Evolutionary conservation across 371 early-diverging fungal species (phyloP), one percentile per base, ranked within the genome.

Genomic region (Dinochytrium kinnereticum): DNA sequence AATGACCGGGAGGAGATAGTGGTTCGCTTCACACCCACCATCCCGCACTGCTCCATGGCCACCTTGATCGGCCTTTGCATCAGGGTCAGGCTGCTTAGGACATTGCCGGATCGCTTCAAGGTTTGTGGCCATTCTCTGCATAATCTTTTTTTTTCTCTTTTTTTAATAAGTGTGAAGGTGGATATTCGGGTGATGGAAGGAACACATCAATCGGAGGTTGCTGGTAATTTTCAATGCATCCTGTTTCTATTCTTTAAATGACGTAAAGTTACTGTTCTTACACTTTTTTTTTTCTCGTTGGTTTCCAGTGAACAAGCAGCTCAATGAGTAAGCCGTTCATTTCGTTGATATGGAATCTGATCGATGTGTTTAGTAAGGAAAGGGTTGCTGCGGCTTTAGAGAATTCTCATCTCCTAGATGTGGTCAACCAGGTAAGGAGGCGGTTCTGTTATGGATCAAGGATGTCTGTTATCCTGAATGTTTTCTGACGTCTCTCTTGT

Each of bases 1-100:
- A 89, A 93, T 76, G 83, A 84, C 2, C 71, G 72, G 36, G 90
- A 86, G 80, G 87, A 81, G 53, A 85, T 97, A 26, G 73, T 84
- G 15, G 92, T 96, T 66, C 90, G 90, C 78, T 94, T 99, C 78
- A 96, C 96, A 10, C 99, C 99, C 0, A 99, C 99, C 1, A 99
- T 99, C 77, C 99, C 99, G 51, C 99, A 99, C 83, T 99, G 99
- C 84, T 96, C 97, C 26, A 98, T 99, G 99, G 99, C 99, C 15
- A 98, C 99, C 24, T 81, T 99, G 68, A 99, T 99, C 83, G 99
- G 99, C 0, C 90, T 99, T 28, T 95, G 96, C 80, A 97, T 99
- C 65, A 93, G 97, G 24, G 97, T 97, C 33, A 89, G 96, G 51
- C 81, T 99, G 66, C 76, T 95, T 65, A 88, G 95, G 65, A 90